phyloP scores from a whole-genome alignment of 2,329 filamentous ascomycete species.

The Venturia pyrina region DNA sequence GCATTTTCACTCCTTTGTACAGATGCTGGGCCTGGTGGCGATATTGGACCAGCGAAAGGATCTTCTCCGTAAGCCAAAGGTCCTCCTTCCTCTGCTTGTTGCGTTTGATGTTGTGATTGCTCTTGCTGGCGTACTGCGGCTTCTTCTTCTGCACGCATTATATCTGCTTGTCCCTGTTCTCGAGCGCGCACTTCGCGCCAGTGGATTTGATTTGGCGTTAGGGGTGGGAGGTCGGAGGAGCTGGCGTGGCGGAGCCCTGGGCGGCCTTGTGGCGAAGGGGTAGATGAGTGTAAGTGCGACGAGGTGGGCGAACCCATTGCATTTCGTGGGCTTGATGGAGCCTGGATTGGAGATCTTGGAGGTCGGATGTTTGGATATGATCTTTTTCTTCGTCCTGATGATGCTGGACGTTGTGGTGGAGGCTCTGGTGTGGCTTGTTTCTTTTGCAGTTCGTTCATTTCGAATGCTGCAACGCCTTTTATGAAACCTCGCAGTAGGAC shows the following conservation, averaged over 20 bases:
- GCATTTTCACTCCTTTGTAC: not conserved
- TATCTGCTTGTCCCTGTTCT: not conserved
- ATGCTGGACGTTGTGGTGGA: not conserved
- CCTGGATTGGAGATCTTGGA: not conserved
- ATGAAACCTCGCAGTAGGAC: not conserved
- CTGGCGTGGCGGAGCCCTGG: not conserved
- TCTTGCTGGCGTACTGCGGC: not conserved
- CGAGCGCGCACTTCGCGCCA: constrained; percentile 1
- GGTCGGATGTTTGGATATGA: not conserved
- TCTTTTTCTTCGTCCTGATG: not conserved
- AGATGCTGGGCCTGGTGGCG: not conserved
- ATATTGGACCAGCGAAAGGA: not conserved
- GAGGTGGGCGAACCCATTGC: not conserved
- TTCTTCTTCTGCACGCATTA: not conserved
- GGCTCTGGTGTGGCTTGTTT: not conserved
- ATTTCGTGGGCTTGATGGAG: not conserved
- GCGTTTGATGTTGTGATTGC: not conserved
- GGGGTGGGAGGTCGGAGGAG: not conserved
- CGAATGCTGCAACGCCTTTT: not conserved
- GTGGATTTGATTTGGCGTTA: not conserved
- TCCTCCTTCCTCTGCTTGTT: not conserved
- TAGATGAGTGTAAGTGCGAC: not conserved
- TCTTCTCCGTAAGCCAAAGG: not conserved
- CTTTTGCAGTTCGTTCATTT: not conserved
- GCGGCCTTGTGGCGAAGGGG: not conserved